phyloP scores from a whole-genome alignment of 345 rosid genomes.

The Heritiera fomes region DNA sequence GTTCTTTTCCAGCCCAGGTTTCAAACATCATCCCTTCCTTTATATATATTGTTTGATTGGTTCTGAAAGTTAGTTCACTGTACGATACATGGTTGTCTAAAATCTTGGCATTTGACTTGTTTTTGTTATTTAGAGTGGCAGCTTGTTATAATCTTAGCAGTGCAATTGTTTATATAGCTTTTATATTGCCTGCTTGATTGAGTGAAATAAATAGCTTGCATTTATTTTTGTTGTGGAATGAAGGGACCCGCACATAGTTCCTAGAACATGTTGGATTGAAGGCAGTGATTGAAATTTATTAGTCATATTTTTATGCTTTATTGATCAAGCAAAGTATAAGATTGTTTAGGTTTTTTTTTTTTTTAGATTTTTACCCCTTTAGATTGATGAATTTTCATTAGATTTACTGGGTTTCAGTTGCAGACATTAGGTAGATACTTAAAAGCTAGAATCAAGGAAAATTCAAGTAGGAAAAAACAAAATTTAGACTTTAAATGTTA shows the following conservation, averaged over 20 bases:
- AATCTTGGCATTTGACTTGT: neutral
- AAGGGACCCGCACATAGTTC: neutral
- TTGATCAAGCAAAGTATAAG: neutral
- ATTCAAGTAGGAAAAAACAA: neutral
- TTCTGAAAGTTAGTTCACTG: neutral
- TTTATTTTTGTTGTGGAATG: neutral
- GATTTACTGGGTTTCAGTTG: neutral
- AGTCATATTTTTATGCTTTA: neutral
- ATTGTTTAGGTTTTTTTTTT: neutral
- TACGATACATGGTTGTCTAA: neutral
- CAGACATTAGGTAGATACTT: neutral
- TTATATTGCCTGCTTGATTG: neutral
- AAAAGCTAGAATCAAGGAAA: neutral
- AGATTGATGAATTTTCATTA: too few species aligned
- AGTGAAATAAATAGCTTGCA: neutral
- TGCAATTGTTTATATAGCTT: neutral
- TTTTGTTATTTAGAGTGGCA: neutral
- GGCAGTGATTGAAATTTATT: neutral
- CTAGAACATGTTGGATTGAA: neutral
- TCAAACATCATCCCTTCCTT: neutral
- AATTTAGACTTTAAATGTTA: neutral
- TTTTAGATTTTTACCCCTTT: too few species aligned
- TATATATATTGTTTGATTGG: neutral
- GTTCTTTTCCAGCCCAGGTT: constrained; percentile 67
- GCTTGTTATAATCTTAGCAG: too few species aligned